Evolutionary conservation across 2,329 filamentous ascomycete species (phyloP), one percentile per base, ranked within the genome.

Genomic region (Trematosphaeria pertusa): DNA sequence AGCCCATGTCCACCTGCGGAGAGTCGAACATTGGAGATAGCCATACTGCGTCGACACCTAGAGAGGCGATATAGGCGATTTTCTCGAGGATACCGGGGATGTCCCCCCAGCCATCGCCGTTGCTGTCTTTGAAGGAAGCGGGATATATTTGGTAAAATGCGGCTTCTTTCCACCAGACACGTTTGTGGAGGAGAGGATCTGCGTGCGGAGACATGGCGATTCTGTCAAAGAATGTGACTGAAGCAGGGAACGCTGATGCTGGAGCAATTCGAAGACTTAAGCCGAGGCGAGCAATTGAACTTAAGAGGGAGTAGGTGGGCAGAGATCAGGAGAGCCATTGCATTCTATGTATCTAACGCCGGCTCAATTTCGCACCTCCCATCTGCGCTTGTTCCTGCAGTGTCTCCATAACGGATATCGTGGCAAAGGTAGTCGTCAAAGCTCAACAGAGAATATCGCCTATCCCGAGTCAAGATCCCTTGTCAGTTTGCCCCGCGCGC

Each of bases 1-100:
- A 88, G 21, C 85, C 86, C 85, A 88, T 87, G 56, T 88, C 86
- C 3, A 82, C 73, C 59, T 87, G 82, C 0, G 86, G 86, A 4
- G 78, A 81, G 51, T 84, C 80, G 58, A 82, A 86, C 65, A 87
- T 83, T 10, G 87, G 87, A 34, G 81, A 87, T 0, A 86, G 69
- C 87, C 87, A 89, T 37, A 90, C 74, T 5, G 84, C 78, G 58
- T 88, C 81, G 8, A 86, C 74, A 0, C 86, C 86, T 0, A 89
- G 70, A 2, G 73, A 70, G 3, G 56, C 56, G 34, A 69, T 59
- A 39, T 88, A 87, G 57, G 83, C 77, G 1, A 88, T 73, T 52
- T 84, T 83, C 32, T 79, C 79, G 9, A 81, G 80, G 46, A 88
- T 83, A n/a, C 86, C 86, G 5, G 76, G 78, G 14, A 89, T 71